phyloP scores from a whole-genome alignment of 129 eudicot species.

The Silybum marianum region DNA sequence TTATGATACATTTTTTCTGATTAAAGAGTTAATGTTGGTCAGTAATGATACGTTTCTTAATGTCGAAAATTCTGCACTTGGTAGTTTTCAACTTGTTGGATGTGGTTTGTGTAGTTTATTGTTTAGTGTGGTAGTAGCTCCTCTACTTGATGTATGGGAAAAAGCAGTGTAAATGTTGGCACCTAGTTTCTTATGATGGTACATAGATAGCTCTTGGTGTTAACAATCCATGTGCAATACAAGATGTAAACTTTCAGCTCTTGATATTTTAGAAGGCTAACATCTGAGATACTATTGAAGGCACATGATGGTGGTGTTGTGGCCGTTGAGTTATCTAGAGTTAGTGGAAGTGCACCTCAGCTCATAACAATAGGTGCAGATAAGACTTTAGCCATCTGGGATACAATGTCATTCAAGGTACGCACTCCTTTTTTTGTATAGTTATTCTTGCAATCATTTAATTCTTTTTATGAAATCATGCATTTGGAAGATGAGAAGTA shows the following conservation, averaged over 20 bases:
- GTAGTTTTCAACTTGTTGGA: neutral
- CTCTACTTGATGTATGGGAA: neutral
- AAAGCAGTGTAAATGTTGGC: neutral
- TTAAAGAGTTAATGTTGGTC: neutral
- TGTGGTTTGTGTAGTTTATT: neutral
- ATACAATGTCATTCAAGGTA: constrained; percentile 92
- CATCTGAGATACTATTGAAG: constrained; percentile 40
- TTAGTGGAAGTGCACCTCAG: constrained; percentile 90
- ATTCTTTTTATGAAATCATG: neutral
- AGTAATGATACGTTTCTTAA: neutral
- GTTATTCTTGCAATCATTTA: constrained; percentile 14
- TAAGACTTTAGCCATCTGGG: constrained; percentile 98
- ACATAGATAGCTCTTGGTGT: neutral
- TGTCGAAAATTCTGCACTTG: neutral
- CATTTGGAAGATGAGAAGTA: constrained; percentile 8
- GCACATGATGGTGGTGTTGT: constrained; percentile 99
- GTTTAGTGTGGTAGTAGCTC: neutral
- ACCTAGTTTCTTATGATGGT: constrained; percentile 9
- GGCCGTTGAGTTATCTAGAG: constrained; percentile 93
- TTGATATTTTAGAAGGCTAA: constrained; percentile 26
- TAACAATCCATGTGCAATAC: constrained; percentile 19
- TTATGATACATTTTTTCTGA: neutral
- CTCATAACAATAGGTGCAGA: constrained; percentile 99
- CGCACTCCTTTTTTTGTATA: neutral
- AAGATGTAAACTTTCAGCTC: constrained; percentile 1